Conservation (phyloP, 164 flowering plant species). For the Annona squamosa region DNA sequence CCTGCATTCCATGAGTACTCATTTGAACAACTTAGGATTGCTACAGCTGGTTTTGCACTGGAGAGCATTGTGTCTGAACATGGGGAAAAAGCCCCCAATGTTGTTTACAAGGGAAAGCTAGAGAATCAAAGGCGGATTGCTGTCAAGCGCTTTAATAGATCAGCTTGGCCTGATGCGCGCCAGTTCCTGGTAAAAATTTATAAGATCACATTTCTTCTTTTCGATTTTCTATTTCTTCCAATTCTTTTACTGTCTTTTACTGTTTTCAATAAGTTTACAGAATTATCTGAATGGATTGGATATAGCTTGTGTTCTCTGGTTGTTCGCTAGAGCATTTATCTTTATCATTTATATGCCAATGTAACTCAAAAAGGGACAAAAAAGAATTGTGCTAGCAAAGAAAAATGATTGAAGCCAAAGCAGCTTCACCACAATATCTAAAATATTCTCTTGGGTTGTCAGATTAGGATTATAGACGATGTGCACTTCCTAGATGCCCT, state of each 20-base stretch:
- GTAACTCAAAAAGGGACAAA: too few species aligned
- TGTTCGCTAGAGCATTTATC: too few species aligned
- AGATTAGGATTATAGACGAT: neutral
- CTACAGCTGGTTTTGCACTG: constrained; percentile 84
- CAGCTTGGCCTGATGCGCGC: constrained; percentile 88
- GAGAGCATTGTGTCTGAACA: constrained; percentile 94
- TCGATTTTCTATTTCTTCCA: neutral
- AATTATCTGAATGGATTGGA: neutral
- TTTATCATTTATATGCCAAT: too few species aligned
- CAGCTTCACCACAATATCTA: neutral
- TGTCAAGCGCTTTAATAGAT: constrained; percentile 72
- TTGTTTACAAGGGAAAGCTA: constrained; percentile 84
- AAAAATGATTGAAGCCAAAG: neutral
- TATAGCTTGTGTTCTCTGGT: neutral
- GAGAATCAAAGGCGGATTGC: constrained; percentile 75
- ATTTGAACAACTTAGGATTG: constrained; percentile 65
- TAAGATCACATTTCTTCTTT: neutral
- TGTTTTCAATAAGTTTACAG: neutral
- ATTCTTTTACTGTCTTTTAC: neutral
- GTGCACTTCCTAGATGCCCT: neutral
- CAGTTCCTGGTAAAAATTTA: constrained; percentile 66
- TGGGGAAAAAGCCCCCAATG: constrained; percentile 95
- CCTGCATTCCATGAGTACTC: constrained; percentile 63
- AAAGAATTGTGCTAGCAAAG: neutral
- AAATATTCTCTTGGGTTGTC: neutral